Percentiles rank a stretch among this genome's conserved stretches.
phyloP scores from a whole-genome alignment of 73 alveolate species.

The Paraurostyla sp. region DNA sequence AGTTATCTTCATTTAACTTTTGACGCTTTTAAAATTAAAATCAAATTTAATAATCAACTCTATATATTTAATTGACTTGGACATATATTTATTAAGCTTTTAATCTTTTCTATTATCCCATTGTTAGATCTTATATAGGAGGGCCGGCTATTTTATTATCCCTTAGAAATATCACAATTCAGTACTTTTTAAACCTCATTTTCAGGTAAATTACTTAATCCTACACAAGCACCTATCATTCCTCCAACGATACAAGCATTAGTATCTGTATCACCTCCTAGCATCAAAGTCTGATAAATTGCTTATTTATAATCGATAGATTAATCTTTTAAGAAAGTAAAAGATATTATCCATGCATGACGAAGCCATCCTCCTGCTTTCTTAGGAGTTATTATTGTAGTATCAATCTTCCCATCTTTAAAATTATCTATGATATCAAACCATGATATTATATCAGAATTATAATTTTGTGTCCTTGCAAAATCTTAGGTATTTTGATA shows the following conservation, averaged over 20 bases:
- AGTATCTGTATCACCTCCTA: slow-evolving; percentile 89
- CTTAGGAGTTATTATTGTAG: neutral
- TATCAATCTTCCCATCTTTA: neutral
- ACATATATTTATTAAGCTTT: neutral
- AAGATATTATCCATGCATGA: slow-evolving; percentile 45
- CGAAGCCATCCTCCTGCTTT: slow-evolving; percentile 62
- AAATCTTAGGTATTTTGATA: slow-evolving; percentile 38
- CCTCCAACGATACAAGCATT: slow-evolving; percentile 86
- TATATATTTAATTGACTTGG: slow-evolving; percentile 12
- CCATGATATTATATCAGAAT: neutral
- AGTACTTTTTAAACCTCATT: slow-evolving; percentile 49
- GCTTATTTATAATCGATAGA: slow-evolving; percentile 52
- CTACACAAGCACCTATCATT: slow-evolving; percentile 75
- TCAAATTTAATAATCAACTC: too few relatives aligned
- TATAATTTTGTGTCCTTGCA: neutral
- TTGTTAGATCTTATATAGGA: neutral
- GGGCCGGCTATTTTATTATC: slow-evolving; percentile 9
- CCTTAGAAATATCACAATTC: slow-evolving; percentile 55
- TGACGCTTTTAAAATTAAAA: too few relatives aligned
- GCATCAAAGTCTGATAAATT: slow-evolving; percentile 55
- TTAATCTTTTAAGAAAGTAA: slow-evolving; percentile 44
- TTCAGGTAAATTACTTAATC: slow-evolving; percentile 62
- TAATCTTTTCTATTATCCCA: neutral
- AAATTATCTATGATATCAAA: slow-evolving; percentile 16
- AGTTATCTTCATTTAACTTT: too few relatives aligned